Percentiles rank a stretch among this genome's conserved stretches.
These are phyloP conservation scores for Microsporum audouinii DNA, from an alignment of 2,329 filamentous ascomycete genomes.

Conservation along the genomic window DNA sequence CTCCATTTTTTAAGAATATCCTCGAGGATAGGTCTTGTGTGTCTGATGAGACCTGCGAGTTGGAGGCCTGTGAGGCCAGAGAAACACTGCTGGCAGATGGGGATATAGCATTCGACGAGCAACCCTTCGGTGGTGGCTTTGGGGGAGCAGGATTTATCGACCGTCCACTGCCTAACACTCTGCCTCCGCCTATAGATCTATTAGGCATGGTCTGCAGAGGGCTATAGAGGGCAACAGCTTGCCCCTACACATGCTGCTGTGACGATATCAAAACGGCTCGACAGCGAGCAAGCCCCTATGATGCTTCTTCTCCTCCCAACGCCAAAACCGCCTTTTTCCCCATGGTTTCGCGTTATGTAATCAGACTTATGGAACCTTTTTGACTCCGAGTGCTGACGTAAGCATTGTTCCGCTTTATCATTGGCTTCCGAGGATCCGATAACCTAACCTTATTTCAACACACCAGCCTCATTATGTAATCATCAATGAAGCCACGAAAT, in stretches of 20 bases:
- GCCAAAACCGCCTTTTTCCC: neutral
- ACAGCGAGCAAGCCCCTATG: neutral
- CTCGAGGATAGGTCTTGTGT: conserved; percentile 70
- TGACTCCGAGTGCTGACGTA: neutral
- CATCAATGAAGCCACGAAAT: conserved; percentile 1
- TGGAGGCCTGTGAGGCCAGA: conserved; percentile 62
- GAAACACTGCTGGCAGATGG: conserved; percentile 65
- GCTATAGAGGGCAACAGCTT: conserved; percentile 3
- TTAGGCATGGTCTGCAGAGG: conserved; percentile 52
- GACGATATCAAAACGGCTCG: neutral
- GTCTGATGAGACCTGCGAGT: conserved; percentile 57
- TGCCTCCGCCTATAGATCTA: conserved; percentile 81
- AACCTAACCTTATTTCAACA: neutral
- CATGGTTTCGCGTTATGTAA: neutral
- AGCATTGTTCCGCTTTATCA: neutral
- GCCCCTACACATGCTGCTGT: neutral
- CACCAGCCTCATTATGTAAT: conserved; percentile 2
- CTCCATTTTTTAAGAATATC: conserved; percentile 57
- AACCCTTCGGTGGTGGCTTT: conserved; percentile 31
- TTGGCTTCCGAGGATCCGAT: neutral
- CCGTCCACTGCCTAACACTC: conserved; percentile 78
- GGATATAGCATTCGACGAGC: conserved; percentile 41
- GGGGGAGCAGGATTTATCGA: conserved; percentile 57
- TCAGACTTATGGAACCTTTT: neutral
- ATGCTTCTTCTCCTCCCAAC: neutral